A percentile compares a stretch with the other conserved stretches of the same genome.
Conservation (phyloP, 2,329 filamentous ascomycete genomes). For the Fusarium tanahbumbuense region DNA sequence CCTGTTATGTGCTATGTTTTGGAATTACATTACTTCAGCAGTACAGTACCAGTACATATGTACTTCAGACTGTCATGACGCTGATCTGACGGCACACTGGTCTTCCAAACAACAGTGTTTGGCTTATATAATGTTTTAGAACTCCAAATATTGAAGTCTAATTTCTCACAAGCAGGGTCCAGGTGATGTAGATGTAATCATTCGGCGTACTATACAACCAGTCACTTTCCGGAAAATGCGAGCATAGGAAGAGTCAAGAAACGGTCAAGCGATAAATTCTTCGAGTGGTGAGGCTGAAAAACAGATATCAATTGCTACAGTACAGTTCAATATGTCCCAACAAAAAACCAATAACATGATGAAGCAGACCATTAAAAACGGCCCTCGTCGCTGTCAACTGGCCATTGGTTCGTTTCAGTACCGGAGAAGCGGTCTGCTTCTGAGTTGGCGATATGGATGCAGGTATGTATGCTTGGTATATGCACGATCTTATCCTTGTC, state of each 20-base stretch:
- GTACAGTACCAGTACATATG: not conserved
- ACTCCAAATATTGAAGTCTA: not conserved
- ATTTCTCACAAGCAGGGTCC: not conserved
- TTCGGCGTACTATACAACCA: not conserved
- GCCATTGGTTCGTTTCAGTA: conserved; percentile 31
- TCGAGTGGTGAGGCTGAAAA: conserved; percentile 1
- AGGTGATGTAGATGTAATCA: not conserved
- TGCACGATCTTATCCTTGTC: conserved; percentile 40
- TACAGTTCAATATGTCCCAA: conserved; percentile 10
- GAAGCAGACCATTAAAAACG: conserved; percentile 18
- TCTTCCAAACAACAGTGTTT: not conserved
- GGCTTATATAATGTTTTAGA: not conserved
- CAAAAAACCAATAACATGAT: conserved; percentile 21
- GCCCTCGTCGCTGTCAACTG: conserved; percentile 21
- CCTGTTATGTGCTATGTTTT: conserved; percentile 18
- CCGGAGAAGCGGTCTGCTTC: conserved; percentile 44
- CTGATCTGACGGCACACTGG: not conserved
- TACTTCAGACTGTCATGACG: not conserved
- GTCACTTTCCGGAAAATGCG: not conserved
- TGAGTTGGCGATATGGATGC: conserved; percentile 45
- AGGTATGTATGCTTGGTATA: conserved; percentile 24
- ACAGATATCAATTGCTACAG: not conserved
- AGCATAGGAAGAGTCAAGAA: not conserved
- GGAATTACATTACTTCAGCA: not conserved
- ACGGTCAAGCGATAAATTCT: not conserved